phyloP scores from a whole-genome alignment of 768 basidiomycete species.

The Glaciozyma antarctica region DNA sequence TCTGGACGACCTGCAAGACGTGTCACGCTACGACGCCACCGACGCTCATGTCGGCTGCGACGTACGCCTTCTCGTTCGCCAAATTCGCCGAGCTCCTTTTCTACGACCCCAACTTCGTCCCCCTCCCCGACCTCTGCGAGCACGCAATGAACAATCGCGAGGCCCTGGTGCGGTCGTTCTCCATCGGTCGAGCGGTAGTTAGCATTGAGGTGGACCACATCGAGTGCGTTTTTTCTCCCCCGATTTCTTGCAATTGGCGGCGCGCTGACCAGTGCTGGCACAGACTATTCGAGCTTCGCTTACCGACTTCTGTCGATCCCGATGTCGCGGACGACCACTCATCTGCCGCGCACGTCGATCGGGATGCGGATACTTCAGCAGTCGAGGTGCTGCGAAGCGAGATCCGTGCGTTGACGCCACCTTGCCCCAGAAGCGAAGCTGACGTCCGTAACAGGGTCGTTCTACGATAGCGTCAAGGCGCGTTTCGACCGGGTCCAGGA shows the following conservation, averaged over 20 bases:
- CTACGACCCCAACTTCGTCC: slow-evolving; percentile 22
- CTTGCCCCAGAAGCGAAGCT: neutral
- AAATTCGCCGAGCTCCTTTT: slow-evolving; percentile 27
- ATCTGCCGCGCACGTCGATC: neutral
- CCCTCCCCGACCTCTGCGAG: slow-evolving; percentile 17
- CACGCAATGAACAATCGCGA: slow-evolving; percentile 11
- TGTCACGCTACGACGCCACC: slow-evolving; percentile 4
- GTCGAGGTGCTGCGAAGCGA: slow-evolving; percentile 1
- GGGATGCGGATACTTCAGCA: neutral
- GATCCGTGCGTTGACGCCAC: neutral
- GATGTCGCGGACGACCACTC: slow-evolving; percentile 8
- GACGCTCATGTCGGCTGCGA: neutral
- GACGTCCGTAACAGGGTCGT: neutral
- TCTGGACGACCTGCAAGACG: slow-evolving; percentile 9
- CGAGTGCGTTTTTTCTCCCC: slow-evolving; percentile 4
- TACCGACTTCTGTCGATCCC: slow-evolving; percentile 27
- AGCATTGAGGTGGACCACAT: slow-evolving; percentile 1
- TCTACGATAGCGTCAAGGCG: neutral
- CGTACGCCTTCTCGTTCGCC: slow-evolving; percentile 7
- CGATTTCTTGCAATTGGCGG: neutral
- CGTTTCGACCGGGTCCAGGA: neutral
- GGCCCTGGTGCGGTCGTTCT: slow-evolving; percentile 19
- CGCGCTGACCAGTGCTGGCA: neutral
- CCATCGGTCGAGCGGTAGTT: neutral
- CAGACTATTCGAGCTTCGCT: slow-evolving; percentile 22